Base-by-base conservation (phyloP, 805 yeast genomes). In the Nakazawaea wickerhamii region DNA sequence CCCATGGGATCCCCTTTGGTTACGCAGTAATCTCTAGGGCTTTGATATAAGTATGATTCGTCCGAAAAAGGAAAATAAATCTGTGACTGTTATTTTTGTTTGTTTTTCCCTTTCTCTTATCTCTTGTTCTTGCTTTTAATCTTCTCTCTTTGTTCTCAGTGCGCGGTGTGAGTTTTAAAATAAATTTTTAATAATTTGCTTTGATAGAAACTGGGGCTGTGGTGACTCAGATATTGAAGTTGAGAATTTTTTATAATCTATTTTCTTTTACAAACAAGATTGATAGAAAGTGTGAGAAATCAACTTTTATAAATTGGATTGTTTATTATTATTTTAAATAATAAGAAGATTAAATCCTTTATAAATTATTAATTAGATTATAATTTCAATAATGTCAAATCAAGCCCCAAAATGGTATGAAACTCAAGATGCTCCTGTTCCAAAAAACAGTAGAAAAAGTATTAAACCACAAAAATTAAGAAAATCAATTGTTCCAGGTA, bases 401-500 rank as follows among this genome's bases (percentile, higher is more conserved):
- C 59, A 47, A 52, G 91, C 93, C 65, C 84, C 87, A 72, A 84
- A 83, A 78, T 86, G 95, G 95, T 89, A 86, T 80, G 88, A 86
- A 70, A 82, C 95, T 66, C 91, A 85, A 78, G 86, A 81, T 72
- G 84, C 79, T 62, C 83, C 90, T 68, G 89, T 80, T 63, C 80
- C 91, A 61, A 87, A 84, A 79, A 79, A 78, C 74, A 70, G 87
- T 67, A 87, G 96, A 84, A 87, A 90, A 85, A 68, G 89, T 63
- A 77, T 78, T 61, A 87, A 88, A 69, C 95, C 97, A 65, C 95
- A 88, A 73, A 84, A 84, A 75, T 79, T 93, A 71, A 90, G 99
- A 75, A 77, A 95, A 63, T 86, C 96, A 52, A 77, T 91, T 65
- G 95, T 84, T 59, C 97, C 97, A 73, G 99, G 99, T 70, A 85